These are phyloP conservation scores for Sonneratia caseolaris DNA, from an alignment of 345 rosid genomes.

Conservation along the genomic window DNA sequence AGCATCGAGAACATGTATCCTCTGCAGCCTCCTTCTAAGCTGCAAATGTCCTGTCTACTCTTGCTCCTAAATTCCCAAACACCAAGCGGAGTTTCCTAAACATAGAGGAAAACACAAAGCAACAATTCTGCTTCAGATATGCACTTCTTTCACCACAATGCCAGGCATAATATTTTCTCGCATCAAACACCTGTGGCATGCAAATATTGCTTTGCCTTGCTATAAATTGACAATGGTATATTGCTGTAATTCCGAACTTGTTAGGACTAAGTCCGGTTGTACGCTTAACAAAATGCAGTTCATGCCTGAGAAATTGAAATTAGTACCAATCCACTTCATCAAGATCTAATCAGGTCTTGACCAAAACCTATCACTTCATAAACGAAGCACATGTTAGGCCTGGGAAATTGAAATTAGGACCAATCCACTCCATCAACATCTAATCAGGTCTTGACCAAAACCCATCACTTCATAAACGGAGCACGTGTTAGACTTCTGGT, in stretches of 20 bases:
- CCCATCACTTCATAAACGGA: not conserved
- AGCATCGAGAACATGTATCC: conserved; percentile 55
- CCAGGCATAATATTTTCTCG: too few species aligned
- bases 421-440: not conserved
- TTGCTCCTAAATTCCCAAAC: conserved; percentile 60
- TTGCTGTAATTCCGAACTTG: not conserved
- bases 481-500: not conserved
- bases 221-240: not conserved
- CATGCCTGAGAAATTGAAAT: too few species aligned
- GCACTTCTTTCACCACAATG: not conserved
- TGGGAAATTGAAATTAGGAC: too few species aligned
- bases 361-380: too few species aligned
- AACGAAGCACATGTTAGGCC: too few species aligned
- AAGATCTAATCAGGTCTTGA: too few species aligned
- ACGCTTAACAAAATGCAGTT: not conserved
- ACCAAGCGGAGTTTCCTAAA: conserved; percentile 66
- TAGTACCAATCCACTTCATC: too few species aligned
- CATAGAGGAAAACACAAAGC: conserved; percentile 2
- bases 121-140: not conserved
- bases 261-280: not conserved
- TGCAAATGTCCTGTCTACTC: conserved; percentile 32
- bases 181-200: not conserved
- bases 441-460: not conserved
- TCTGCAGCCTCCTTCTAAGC: conserved; percentile 41
- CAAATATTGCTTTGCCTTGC: not conserved